Conservation (phyloP, 148 eudicot genomes). For the Rhododendron griersonianum region DNA sequence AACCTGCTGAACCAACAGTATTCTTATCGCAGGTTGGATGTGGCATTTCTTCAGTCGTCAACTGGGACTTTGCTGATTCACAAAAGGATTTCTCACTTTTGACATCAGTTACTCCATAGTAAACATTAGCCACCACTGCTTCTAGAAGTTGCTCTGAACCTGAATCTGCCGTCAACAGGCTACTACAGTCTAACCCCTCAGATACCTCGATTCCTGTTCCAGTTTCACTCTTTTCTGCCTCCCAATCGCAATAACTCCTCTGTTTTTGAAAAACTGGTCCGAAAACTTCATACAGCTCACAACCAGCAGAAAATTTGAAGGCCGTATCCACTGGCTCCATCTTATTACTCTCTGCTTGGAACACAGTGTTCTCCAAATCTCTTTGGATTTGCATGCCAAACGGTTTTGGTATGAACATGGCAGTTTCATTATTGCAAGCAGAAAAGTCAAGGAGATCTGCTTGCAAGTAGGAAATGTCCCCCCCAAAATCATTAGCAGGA, state of each 20-base stretch:
- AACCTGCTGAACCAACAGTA: conserved; percentile 48
- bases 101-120: conserved; percentile 28
- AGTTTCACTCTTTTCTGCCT: conserved; percentile 27
- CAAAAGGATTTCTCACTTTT: conserved; percentile 34
- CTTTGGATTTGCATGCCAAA: conserved; percentile 13
- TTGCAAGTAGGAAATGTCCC: neutral
- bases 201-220: conserved; percentile 38
- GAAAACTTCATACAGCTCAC: conserved; percentile 75
- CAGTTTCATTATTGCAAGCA: neutral
- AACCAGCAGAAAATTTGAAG: conserved; percentile 49
- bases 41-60: conserved; percentile 54
- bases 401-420: neutral
- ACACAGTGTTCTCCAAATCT: conserved; percentile 33
- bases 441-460: neutral
- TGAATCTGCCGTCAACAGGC: conserved; percentile 47
- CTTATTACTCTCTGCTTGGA: conserved; percentile 20
- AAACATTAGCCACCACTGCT: conserved; percentile 75
- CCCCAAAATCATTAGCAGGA: neutral
- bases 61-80: conserved; percentile 38
- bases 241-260: conserved; percentile 32
- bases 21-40: conserved; percentile 40
- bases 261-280: conserved; percentile 58
- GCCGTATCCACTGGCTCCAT: conserved; percentile 16
- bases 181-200: conserved; percentile 36
- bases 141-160: conserved; percentile 74